These are phyloP conservation scores for Cryphonectria carpinicola DNA, from an alignment of 2,329 filamentous ascomycete species.

Conservation along the genomic window DNA sequence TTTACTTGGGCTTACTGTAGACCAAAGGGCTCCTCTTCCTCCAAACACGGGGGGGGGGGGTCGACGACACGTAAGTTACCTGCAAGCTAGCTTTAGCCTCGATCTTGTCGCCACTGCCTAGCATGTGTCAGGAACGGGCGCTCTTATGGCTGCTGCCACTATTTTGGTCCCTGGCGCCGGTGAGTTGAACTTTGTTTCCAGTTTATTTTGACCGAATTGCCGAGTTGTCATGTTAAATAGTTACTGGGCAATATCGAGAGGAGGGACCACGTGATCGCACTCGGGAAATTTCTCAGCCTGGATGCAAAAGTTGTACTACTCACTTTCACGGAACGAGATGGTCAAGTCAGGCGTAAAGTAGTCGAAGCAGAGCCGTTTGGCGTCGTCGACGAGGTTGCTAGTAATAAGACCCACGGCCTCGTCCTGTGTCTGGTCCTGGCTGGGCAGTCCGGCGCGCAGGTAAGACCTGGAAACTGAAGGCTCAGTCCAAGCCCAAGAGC, in stretches of 20 bases:
- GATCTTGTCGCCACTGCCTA: slow-evolving; percentile 1
- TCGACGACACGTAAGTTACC: neutral
- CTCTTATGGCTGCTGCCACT: neutral
- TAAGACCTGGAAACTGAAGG: neutral
- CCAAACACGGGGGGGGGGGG: neutral
- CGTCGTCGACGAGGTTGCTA: neutral
- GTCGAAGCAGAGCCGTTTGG: neutral
- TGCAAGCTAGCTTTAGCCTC: slow-evolving; percentile 1
- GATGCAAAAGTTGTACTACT: neutral
- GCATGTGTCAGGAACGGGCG: slow-evolving; percentile 6
- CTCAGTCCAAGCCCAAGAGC: neutral
- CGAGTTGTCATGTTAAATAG: neutral
- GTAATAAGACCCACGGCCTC: neutral
- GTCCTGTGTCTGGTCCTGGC: neutral
- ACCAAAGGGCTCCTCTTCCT: neutral
- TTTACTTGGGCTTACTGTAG: neutral
- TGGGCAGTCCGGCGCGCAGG: neutral
- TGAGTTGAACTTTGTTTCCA: neutral
- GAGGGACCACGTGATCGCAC: neutral
- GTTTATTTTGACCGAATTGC: neutral
- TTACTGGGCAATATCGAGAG: neutral
- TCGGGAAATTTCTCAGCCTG: neutral
- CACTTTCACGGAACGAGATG: neutral
- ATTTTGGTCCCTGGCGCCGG: neutral
- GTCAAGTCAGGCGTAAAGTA: neutral